Evolutionary conservation across 164 flowering plant genomes (phyloP), one percentile per base, ranked within the genome.

Genomic region (Vitis rupestris): DNA sequence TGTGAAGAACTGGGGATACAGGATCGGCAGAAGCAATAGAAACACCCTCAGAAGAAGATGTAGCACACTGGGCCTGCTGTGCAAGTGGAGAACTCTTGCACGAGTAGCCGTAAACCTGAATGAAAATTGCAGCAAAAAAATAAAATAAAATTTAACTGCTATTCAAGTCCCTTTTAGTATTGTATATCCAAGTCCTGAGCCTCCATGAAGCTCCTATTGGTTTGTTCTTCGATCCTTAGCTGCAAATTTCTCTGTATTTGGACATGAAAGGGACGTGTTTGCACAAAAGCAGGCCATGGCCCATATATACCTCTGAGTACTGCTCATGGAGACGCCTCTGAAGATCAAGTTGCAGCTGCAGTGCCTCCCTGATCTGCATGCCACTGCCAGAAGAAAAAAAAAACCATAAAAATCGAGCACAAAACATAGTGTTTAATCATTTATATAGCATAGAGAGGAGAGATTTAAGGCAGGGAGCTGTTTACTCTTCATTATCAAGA

Each of bases 241-340:
- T 88, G 97, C 62, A 90, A 78, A 61, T 77, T 86, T 59, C 88
- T 68, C 70, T 90, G 96, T 68, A 85, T 79, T 94, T 90, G 84
- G 70, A n/a, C 51, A 58, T 58, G 19, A 53, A 48, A 64, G 27
- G 27, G 27, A 23, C 27, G 1, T 23, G 27, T 23, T 23, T 23
- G 27, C 27, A 23, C 27, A 23, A 23, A 23, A 23, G 27, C 27
- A 2, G 27, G 27, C 27, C 27, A 23, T 59, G 10, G 49, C n/a
- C 44, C 19, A 48, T 16, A 12, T 37, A n/a, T 63, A 90, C 97
- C 90, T 90, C 97, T 73, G 5, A 91, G 69, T 65, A 37, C 44
- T 93, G 98, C 66, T 93, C 96, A 66, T 91, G 95, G 44, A 91
- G 94, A 66, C 78, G 81, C 85, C 83, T 85, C 70, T 93, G 98